Evolutionary conservation across 1,139 yeast genomes (phyloP).

Genomic region (Casaregolazyma suthepensis): DNA sequence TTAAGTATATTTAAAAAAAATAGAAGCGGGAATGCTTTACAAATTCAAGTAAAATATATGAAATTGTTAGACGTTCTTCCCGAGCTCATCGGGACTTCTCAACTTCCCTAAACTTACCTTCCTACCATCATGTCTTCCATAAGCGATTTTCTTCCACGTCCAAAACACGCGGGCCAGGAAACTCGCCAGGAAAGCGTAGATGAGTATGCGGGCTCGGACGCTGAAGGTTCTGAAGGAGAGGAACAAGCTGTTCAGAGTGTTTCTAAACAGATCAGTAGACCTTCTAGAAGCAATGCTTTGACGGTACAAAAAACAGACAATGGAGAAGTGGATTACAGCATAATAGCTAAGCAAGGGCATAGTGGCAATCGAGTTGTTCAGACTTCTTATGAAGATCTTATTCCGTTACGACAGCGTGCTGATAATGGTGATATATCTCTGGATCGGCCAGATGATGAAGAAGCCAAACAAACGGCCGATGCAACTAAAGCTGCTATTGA

Average conservation of each 20-base stretch:
- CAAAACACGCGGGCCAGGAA: slow-evolving; percentile 15
- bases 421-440: slow-evolving; percentile 32
- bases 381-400: slow-evolving; percentile 38
- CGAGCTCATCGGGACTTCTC: not conserved
- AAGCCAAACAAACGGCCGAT: slow-evolving; percentile 36
- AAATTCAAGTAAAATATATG: no score
- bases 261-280: slow-evolving; percentile 6
- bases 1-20: not conserved
- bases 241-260: not conserved
- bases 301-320: slow-evolving; percentile 30
- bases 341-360: slow-evolving; percentile 35
- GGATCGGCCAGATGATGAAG: slow-evolving; percentile 39
- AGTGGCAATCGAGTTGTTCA: slow-evolving; percentile 31
- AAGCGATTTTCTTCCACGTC: slow-evolving; percentile 23
- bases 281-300: slow-evolving; percentile 23
- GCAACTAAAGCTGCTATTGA: slow-evolving; percentile 47
- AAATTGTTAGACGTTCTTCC: no score
- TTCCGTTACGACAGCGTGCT: slow-evolving; percentile 44
- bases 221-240: not conserved
- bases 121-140: slow-evolving; percentile 15
- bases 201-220: not conserved
- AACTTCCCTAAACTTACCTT: not conserved
- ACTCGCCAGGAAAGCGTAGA: slow-evolving; percentile 1
- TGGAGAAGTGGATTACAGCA: slow-evolving; percentile 33
- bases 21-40: not conserved